A percentile compares a stretch with the other conserved stretches of the same genome.
These are phyloP conservation scores for Mucor circinelloides DNA, from an alignment of 371 early-diverging fungal species.

Conservation along the genomic window DNA sequence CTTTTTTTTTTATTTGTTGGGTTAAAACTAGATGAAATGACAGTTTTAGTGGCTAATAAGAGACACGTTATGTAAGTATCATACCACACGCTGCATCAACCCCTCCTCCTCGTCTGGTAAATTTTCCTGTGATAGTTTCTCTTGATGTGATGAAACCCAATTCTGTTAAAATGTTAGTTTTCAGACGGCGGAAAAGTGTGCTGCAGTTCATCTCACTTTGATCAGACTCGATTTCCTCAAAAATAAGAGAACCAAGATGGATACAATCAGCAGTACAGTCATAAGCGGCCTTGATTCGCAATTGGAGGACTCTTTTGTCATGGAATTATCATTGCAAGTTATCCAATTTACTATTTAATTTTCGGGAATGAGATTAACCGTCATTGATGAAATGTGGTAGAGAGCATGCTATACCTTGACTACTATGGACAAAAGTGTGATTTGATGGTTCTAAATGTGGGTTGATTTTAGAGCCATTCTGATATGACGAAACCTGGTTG, in stretches of 20 bases:
- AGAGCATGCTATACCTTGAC: neutral
- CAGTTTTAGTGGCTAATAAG: neutral
- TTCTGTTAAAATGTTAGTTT: constrained; percentile 1
- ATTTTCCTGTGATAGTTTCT: constrained; percentile 1
- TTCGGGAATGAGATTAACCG: constrained; percentile 1
- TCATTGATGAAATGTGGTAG: neutral
- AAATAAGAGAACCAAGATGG: constrained; percentile 2
- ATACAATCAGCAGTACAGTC: constrained; percentile 5
- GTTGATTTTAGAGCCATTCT: neutral
- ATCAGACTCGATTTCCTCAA: constrained; percentile 9
- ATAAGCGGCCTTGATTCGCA: constrained; percentile 15
- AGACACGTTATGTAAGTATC: neutral
- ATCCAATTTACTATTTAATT: neutral
- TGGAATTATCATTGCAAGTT: neutral
- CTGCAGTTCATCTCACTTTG: constrained; percentile 1
- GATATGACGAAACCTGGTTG: neutral
- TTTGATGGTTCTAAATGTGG: neutral
- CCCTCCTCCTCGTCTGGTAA: constrained; percentile 16
- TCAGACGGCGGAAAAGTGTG: neutral
- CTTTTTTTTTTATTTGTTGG: neutral
- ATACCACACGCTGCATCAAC: constrained; percentile 15
- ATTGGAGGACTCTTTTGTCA: neutral
- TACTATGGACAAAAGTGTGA: neutral
- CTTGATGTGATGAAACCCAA: neutral
- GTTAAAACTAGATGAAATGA: constrained; percentile 1